These are phyloP conservation scores for Coemansia sp. DNA, from an alignment of 192 early-diverging fungal genomes.

Conservation along the genomic window DNA sequence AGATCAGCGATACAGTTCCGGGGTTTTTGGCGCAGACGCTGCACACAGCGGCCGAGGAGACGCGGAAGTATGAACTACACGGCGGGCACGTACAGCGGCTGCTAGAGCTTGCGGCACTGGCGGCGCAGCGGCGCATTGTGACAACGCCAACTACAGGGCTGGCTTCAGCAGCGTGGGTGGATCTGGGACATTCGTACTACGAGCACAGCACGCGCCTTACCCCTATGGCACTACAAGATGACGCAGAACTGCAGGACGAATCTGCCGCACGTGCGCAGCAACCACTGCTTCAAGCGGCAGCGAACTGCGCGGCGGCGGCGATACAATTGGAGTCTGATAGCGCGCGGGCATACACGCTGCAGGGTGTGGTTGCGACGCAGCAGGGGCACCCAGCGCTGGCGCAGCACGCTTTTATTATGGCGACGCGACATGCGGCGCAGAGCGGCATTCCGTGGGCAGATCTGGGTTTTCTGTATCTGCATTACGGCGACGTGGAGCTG, in stretches of 20 bases:
- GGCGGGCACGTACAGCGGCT: conserved; percentile 6
- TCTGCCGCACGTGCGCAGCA: not conserved
- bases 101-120: conserved; percentile 22
- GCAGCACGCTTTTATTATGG: conserved; percentile 83
- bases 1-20: not conserved
- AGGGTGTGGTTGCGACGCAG: conserved; percentile 63
- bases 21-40: conserved; percentile 20
- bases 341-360: conserved; percentile 65
- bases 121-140: conserved; percentile 26
- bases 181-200: conserved; percentile 32
- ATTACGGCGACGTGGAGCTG: conserved; percentile 68
- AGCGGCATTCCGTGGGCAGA: conserved; percentile 76
- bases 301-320: conserved; percentile 52
- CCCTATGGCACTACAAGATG: not conserved
- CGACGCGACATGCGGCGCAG: conserved; percentile 66
- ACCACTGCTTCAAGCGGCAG: conserved; percentile 30
- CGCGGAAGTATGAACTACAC: not conserved
- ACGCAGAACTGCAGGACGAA: not conserved
- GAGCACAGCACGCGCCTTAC: conserved; percentile 8
- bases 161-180: conserved; percentile 40
- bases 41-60: conserved; percentile 4
- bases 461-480: conserved; percentile 75
- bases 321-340: conserved; percentile 60
- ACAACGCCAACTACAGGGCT: conserved; percentile 14
- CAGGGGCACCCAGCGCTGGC: conserved; percentile 57